Conservation (phyloP, 257 asterid genomes). For the Nicotiana obtusifolia region DNA sequence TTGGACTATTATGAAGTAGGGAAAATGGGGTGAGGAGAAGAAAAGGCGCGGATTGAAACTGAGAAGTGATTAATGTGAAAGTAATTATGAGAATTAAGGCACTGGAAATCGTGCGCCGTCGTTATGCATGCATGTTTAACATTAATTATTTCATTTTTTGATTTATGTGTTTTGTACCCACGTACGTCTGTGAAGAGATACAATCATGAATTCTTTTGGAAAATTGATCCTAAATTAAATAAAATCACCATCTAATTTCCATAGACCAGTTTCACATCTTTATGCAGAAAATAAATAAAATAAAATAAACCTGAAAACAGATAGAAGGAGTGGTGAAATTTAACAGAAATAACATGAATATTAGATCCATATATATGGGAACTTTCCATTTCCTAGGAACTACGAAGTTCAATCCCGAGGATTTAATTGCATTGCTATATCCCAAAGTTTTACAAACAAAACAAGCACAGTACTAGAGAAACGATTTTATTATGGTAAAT, state of each 20-base stretch:
- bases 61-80: constrained; percentile 3
- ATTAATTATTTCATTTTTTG: neutral
- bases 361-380: too few species aligned
- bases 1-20: neutral
- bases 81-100: constrained; percentile 30
- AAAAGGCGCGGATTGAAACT: neutral
- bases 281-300: too few species aligned
- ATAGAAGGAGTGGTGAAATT: too few species aligned
- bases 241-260: neutral
- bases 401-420: too few species aligned
- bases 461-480: too few species aligned
- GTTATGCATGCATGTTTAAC: neutral
- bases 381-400: too few species aligned
- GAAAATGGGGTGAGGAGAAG: neutral
- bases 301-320: too few species aligned
- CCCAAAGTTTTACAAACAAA: too few species aligned
- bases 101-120: constrained; percentile 54
- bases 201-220: neutral
- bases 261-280: too few species aligned
- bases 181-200: neutral
- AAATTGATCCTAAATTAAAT: neutral
- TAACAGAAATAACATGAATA: too few species aligned
- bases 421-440: too few species aligned
- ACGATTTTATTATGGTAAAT: too few species aligned
- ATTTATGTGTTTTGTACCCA: neutral